These are phyloP conservation scores for Nyctanthes arbortristis DNA, from an alignment of 257 asterid species.

Conservation along the genomic window DNA sequence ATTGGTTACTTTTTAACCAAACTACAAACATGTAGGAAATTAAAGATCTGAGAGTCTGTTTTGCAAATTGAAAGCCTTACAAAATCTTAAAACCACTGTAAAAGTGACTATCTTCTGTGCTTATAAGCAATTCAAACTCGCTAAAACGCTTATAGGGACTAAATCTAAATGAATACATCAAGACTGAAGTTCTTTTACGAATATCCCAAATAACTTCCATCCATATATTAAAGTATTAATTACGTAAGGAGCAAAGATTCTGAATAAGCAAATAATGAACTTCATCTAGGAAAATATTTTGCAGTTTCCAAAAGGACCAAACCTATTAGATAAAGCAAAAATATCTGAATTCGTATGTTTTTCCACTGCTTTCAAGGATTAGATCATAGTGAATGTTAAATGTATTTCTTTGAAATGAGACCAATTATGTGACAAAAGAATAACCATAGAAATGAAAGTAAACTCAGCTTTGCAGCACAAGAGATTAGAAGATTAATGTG, in stretches of 20 bases:
- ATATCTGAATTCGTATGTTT: background rate
- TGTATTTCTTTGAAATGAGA: background rate
- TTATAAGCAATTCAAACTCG: background rate
- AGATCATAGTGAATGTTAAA: conserved; percentile 3
- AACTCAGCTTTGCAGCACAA: conserved; percentile 3
- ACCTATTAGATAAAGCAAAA: background rate
- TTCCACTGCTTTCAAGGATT: conserved; percentile 2
- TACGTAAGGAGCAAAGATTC: background rate
- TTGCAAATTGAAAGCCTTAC: background rate
- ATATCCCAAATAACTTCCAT: background rate
- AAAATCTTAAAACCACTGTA: background rate
- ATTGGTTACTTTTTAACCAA: background rate
- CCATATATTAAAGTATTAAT: conserved; percentile 13
- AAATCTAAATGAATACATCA: background rate
- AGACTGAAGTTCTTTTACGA: background rate
- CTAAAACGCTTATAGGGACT: background rate
- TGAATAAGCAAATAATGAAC: conserved; percentile 1
- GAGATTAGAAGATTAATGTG: background rate
- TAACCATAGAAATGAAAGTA: conserved; percentile 4
- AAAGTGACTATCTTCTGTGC: background rate
- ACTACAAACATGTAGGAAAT: background rate
- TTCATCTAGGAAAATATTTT: background rate
- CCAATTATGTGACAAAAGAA: conserved; percentile 7
- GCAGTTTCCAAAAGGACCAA: background rate
- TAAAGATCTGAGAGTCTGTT: background rate